Base-by-base conservation (phyloP, 805 yeast genomes). In the Nakazawaea sp. region DNA sequence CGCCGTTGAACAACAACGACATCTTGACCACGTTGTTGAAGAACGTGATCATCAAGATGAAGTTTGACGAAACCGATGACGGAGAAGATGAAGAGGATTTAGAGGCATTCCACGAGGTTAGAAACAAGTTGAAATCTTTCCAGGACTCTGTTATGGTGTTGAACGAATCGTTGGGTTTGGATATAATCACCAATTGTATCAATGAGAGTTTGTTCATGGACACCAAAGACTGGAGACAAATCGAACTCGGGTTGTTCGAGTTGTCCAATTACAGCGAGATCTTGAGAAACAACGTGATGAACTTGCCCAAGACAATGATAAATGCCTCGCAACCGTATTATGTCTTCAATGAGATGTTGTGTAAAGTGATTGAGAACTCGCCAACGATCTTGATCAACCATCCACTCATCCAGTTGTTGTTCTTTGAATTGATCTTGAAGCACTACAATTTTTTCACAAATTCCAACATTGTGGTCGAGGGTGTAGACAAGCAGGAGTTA, bases 221-320 rank as follows among this genome's bases (percentile, higher is more conserved):
- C 45, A n/a, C 31, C 6, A 41, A 35, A 21, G 75, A 78, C 45
- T 89, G 97, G 97, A 75, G 87, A 53, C 75, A 72, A 19, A 67
- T 86, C 27, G 99, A 92, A 58, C 68, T 92, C 45, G 97, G 96
- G 3, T 64, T 92, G 36, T 88, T 69, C 54, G 94, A 89, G 59
- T 69, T 92, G 51, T 73, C 77, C 36, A 81, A 79, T 46, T 78
- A 81, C 46, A 78, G 88, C 35, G 97, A 90, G 43, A 73, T 84
- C 39, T 65, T 89, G 41, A 76, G 86, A 56, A 83, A 79, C 49
- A 86, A 86, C 47, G 57, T 81, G n/a, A 74, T 87, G 58, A 78
- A 78, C 48, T 51, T 83, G 28, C 80, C 81, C 29, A 79, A 85
- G 52, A 68, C 65, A 16, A 80, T 79, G 57, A 68, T 87, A 23